Evolutionary conservation across 2,329 filamentous ascomycete genomes (phyloP), one percentile per base, ranked within the genome.

Genomic region (Mycosphaerella arachidis): DNA sequence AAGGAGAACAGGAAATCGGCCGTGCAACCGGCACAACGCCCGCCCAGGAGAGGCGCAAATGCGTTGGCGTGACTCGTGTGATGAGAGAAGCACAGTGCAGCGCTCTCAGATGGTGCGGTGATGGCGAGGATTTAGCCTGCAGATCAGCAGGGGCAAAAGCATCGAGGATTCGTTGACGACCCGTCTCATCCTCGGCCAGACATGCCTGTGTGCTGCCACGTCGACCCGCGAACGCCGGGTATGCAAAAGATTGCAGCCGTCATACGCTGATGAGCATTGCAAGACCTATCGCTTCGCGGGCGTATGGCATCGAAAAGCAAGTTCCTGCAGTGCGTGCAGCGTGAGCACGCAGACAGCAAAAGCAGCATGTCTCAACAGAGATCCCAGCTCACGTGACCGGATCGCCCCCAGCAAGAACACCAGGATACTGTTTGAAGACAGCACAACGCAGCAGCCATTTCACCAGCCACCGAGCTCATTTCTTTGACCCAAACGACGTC

Each of bases 31-130:
- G 29, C 37, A 33, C 16, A 24, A 40, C 20, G 31, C 52, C 45
- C 52, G 43, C 27, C 24, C 18, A 13, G 43, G 24, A 10, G 8
- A 37, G 18, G 30, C 24, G 37, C 29, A 46, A 54, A 31, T 20
- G 43, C 18, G 43, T 30, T 58, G 56, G 37, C 54, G 54, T 56
- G 54, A 50, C 50, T 58, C 56, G 56, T 58, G 56, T 58, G 56
- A 58, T 48, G 50, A 24, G 35, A 29, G 40, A 37, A 20, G 37
- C 27, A n/a, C 27, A 43, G n/a, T 58, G 56, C 56, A 54, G 56
- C 35, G 29, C 40, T n/a, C 29, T 20, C 51, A 37, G 29, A 48
- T 55, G 37, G 57, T 37, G 56, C 30, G 18, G 51, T 55, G 57
- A 55, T 46, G 52, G 50, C 27, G 27, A 52, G 27, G 50, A 20